Evolutionary conservation across 2,329 filamentous ascomycete genomes (phyloP), one percentile per base, ranked within the genome.

Genomic region (Fusarium ramigenum): DNA sequence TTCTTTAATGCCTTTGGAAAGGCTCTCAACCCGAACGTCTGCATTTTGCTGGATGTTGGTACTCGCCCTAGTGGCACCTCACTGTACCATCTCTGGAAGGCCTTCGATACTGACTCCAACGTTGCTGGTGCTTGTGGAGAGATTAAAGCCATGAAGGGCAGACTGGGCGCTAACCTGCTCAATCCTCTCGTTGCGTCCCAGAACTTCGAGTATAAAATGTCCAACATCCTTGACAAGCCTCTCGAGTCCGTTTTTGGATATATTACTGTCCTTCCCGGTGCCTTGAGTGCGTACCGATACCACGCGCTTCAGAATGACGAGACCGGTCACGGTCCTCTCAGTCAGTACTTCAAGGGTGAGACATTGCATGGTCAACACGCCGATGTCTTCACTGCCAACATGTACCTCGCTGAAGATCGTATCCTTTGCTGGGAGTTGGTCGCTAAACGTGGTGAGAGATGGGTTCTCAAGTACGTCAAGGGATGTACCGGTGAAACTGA

Each of bases 131-230:
- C 96, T 32, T 98, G 96, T 73, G 96, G 96, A 75, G 96, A 99
- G 82, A 99, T 99, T 83, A 97, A 96, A 81, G 96, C 96, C 1
- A 97, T 97, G 84, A 97, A 98, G 82, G 96, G 96, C 12, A 94
- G 92, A 75, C 91, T 89, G 30, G 95, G 94, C 79, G 85, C 91
- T 9, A 94, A 96, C 71, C 87, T 99, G 21, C 85, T 99, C 50
- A 99, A 99, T 78, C 96, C 96, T 0, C 87, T 99, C 10, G 96
- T 99, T 21, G 96, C 96, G 0, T 97, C 95, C 50, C 96, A 99
- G 79, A 99, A 99, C 81, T 99, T 99, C 76, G 96, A 99, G 85
- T 99, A 99, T 87, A 99, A 99, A 83, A 98, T 99, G 94, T 97
- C 95, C 44, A 99, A 99, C 78, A 99, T 99, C 78, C 87, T 99